Percentiles rank a stretch among this genome's conserved stretches.
phyloP scores from a whole-genome alignment of 768 basidiomycete genomes.

The Tricholoma sp. region DNA sequence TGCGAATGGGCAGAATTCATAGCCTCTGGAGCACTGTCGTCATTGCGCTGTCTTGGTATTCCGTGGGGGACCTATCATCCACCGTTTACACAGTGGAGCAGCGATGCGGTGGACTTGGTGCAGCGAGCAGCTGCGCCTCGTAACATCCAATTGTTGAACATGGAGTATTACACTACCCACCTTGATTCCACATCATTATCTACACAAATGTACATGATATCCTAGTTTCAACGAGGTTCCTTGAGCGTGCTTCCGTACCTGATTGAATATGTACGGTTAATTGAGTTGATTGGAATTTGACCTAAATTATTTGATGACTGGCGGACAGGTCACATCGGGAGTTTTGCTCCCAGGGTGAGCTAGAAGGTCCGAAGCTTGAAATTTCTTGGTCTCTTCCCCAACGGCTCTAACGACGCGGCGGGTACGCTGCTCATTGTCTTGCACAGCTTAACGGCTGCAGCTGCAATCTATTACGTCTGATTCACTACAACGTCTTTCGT shows the following conservation, averaged over 20 bases:
- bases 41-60: constrained; percentile 29
- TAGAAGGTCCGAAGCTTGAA: background rate
- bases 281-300: too few species aligned
- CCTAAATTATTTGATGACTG: background rate
- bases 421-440: background rate
- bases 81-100: constrained; percentile 34
- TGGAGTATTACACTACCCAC: too few species aligned
- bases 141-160: constrained; percentile 15
- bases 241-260: too few species aligned
- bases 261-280: too few species aligned
- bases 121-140: constrained; percentile 12
- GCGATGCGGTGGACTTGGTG: constrained; percentile 12
- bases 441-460: background rate
- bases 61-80: constrained; percentile 36
- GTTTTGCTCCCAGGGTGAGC: background rate
- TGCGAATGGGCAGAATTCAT: constrained; percentile 40
- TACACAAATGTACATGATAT: too few species aligned
- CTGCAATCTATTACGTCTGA: background rate
- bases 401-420: background rate
- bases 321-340: background rate
- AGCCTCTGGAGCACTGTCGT: constrained; percentile 26
- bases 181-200: too few species aligned
- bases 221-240: too few species aligned
- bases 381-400: background rate
- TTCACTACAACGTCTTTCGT: background rate